phyloP scores from a whole-genome alignment of 768 basidiomycete species.

The Chiua virens region DNA sequence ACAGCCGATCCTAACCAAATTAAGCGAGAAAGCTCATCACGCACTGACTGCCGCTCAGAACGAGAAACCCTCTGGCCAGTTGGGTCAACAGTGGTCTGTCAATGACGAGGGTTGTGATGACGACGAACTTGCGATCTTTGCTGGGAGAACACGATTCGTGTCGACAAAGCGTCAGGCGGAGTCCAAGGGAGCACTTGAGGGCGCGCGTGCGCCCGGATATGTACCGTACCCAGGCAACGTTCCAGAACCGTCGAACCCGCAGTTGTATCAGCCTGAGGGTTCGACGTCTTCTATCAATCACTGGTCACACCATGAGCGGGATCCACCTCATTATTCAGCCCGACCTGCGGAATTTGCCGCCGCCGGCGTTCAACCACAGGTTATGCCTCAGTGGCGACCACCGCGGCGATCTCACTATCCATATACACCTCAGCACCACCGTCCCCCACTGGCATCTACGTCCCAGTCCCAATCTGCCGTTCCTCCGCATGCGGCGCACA shows the following conservation, averaged over 20 bases:
- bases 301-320: conserved; percentile 21
- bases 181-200: conserved; percentile 11
- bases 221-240: background rate
- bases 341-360: conserved; percentile 8
- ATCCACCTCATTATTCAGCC: conserved; percentile 2
- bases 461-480: background rate
- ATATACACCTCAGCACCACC: conserved; percentile 21
- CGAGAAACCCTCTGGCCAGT: conserved; percentile 30
- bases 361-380: conserved; percentile 6
- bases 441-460: conserved; percentile 4
- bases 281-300: conserved; percentile 11
- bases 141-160: conserved; percentile 64
- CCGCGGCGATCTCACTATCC: conserved; percentile 28
- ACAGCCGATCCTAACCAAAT: conserved; percentile 55
- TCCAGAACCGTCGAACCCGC: conserved; percentile 4
- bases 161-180: conserved; percentile 41
- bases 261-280: conserved; percentile 15
- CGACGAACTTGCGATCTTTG: conserved; percentile 69
- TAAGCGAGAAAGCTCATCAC: conserved; percentile 66
- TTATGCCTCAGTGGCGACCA: conserved; percentile 27
- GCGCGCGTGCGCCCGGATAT: conserved; percentile 3
- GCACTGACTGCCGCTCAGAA: conserved; percentile 46
- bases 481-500: conserved; percentile 20
- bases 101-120: conserved; percentile 51
- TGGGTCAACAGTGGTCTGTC: conserved; percentile 50